Evolutionary conservation across 805 yeast species (phyloP).

Genomic region (Naumovozyma dairenensis): DNA sequence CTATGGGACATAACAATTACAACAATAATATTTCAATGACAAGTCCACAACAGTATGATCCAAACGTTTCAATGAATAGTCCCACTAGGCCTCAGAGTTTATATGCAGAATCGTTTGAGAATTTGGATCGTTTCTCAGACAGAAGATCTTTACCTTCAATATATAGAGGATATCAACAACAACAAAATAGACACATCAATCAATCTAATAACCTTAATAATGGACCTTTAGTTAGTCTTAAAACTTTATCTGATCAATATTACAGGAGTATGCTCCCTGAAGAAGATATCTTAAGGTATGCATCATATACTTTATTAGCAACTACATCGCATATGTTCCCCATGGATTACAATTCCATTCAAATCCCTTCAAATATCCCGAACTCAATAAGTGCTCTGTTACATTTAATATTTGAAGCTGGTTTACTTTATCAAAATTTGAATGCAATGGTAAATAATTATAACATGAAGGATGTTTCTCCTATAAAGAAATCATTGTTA

Average conservation of each 20-base stretch:
- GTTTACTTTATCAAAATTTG: slow-evolving; percentile 49
- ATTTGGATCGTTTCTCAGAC: slow-evolving; percentile 31
- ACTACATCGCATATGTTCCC: slow-evolving; percentile 50
- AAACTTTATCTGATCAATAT: slow-evolving; percentile 20
- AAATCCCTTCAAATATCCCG: slow-evolving; percentile 44
- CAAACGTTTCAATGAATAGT: slow-evolving; percentile 6
- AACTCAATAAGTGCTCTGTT: slow-evolving; percentile 48
- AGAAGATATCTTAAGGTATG: slow-evolving; percentile 34
- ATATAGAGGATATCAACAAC: slow-evolving; percentile 3
- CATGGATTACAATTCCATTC: slow-evolving; percentile 29
- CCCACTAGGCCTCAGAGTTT: slow-evolving; percentile 16
- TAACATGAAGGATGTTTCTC: slow-evolving; percentile 31
- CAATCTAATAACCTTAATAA: slow-evolving; percentile 4
- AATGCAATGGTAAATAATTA: slow-evolving; percentile 25
- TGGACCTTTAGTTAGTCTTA: slow-evolving; percentile 10
- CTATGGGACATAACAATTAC: background rate
- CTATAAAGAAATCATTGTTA: slow-evolving; percentile 53
- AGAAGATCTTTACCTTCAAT: slow-evolving; percentile 30
- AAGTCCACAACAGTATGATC: slow-evolving; percentile 2
- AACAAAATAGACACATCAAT: background rate
- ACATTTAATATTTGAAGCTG: slow-evolving; percentile 58
- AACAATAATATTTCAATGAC: background rate
- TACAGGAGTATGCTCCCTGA: slow-evolving; percentile 31
- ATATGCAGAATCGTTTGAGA: slow-evolving; percentile 34
- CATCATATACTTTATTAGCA: slow-evolving; percentile 51